Conservation (phyloP, 2,329 filamentous ascomycete genomes). For the Beauveria sp. region DNA sequence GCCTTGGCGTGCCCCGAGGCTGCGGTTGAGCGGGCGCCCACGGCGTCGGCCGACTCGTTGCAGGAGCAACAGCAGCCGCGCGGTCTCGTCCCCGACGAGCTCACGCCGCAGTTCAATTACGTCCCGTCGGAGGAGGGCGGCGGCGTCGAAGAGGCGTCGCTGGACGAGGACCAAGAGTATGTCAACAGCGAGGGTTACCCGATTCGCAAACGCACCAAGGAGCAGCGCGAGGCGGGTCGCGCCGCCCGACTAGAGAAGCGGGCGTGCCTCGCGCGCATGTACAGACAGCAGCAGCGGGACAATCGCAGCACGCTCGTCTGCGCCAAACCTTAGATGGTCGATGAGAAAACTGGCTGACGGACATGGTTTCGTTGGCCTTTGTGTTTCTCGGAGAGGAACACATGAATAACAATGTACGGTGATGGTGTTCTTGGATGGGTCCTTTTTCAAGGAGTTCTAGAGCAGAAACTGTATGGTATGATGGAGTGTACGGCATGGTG, state of each 20-base stretch:
- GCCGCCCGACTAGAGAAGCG: too few species aligned
- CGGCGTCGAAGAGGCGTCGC: too few species aligned
- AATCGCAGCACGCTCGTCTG: too few species aligned
- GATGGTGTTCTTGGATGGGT: background rate
- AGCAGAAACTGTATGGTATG: background rate
- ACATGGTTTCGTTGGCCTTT: too few species aligned
- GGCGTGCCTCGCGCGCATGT: too few species aligned
- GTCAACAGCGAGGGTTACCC: background rate
- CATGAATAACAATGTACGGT: background rate
- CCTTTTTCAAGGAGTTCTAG: background rate
- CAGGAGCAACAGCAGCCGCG: background rate
- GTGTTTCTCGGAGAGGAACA: background rate
- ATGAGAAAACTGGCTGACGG: too few species aligned
- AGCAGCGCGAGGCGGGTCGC: too few species aligned
- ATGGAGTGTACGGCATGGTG: background rate
- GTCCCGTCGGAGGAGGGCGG: too few species aligned
- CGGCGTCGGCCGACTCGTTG: background rate
- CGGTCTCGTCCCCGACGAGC: background rate
- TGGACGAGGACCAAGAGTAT: background rate
- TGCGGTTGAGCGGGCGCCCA: background rate
- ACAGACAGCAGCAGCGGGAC: too few species aligned
- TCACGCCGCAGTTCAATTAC: background rate
- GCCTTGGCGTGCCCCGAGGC: background rate
- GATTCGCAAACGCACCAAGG: background rate
- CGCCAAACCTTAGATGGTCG: too few species aligned